Percentiles rank a stretch among this genome's conserved stretches.
Conservation (phyloP, 2,329 filamentous ascomycete genomes). For the Trichoderma harzianum region DNA sequence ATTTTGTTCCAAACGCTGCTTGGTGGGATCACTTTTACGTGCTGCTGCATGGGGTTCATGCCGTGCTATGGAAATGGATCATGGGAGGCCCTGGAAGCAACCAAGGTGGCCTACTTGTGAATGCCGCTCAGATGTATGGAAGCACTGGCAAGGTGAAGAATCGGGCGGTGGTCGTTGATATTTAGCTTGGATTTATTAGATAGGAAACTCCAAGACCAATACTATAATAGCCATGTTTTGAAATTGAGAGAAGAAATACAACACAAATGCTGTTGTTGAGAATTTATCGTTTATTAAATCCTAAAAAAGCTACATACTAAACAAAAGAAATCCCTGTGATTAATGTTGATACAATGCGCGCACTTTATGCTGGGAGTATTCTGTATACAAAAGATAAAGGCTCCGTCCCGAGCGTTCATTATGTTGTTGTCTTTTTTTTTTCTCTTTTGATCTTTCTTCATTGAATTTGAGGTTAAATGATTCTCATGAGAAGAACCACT, state of each 20-base stretch:
- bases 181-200: conserved; percentile 15
- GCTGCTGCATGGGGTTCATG: conserved; percentile 43
- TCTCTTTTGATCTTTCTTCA: not conserved
- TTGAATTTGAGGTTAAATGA: not conserved
- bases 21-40: conserved; percentile 48
- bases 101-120: conserved; percentile 52
- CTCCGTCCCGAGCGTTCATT: not conserved
- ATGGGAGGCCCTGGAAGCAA: conserved; percentile 52
- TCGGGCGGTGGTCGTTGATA: conserved; percentile 36
- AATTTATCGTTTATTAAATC: not conserved
- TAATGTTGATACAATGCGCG: not conserved
- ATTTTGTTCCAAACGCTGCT: conserved; percentile 43
- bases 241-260: not conserved
- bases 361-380: not conserved
- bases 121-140: conserved; percentile 55
- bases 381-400: not conserved
- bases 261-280: not conserved
- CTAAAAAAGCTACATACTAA: not conserved
- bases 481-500: not conserved
- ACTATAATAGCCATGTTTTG: not conserved
- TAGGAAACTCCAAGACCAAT: not conserved
- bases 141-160: conserved; percentile 49
- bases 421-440: not conserved
- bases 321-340: not conserved
- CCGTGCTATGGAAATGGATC: conserved; percentile 54